These are phyloP conservation scores for Candida palmyrensis DNA, from an alignment of 805 yeast species.

Conservation along the genomic window DNA sequence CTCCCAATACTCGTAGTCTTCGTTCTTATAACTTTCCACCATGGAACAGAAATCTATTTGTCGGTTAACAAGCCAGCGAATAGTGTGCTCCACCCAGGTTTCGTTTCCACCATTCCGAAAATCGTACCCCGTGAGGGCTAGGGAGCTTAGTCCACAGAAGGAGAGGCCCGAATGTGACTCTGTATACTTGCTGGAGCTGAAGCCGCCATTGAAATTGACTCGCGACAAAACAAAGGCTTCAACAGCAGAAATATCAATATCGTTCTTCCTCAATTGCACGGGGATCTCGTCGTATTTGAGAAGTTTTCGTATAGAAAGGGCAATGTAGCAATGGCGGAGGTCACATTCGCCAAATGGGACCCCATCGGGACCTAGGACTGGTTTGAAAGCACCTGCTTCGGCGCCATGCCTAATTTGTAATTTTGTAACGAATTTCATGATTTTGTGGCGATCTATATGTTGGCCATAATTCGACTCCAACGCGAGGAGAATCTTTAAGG, in stretches of 20 bases:
- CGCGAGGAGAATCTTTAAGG: conserved; percentile 51
- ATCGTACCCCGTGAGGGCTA: conserved; percentile 35
- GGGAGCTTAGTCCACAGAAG: conserved; percentile 71
- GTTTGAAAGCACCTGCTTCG: conserved; percentile 28
- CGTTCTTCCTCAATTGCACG: conserved; percentile 17
- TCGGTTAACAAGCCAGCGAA: conserved; percentile 59
- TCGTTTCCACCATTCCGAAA: conserved; percentile 8
- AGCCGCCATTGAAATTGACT: conserved; percentile 60
- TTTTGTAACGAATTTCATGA: conserved; percentile 48
- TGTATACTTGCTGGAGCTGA: conserved; percentile 44
- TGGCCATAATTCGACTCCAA: conserved; percentile 39
- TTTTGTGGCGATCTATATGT: conserved; percentile 34
- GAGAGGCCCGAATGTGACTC: conserved; percentile 89
- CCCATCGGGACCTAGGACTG: conserved; percentile 20
- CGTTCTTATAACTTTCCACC: conserved; percentile 16
- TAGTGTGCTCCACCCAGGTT: conserved; percentile 27
- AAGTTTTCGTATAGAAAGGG: conserved; percentile 55
- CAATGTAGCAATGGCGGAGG: conserved; percentile 69
- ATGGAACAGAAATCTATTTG: conserved; percentile 42
- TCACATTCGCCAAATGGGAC: conserved; percentile 61
- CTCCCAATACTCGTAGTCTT: conserved; percentile 37
- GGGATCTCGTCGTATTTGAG: conserved; percentile 33
- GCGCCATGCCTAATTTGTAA: conserved; percentile 49
- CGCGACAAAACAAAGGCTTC: conserved; percentile 25
- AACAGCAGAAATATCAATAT: conserved; percentile 40